Percentiles rank a stretch among this genome's conserved stretches.
Evolutionary conservation across 208 protist genomes (phyloP).

Genomic region (Trypanosoma lewisi): DNA sequence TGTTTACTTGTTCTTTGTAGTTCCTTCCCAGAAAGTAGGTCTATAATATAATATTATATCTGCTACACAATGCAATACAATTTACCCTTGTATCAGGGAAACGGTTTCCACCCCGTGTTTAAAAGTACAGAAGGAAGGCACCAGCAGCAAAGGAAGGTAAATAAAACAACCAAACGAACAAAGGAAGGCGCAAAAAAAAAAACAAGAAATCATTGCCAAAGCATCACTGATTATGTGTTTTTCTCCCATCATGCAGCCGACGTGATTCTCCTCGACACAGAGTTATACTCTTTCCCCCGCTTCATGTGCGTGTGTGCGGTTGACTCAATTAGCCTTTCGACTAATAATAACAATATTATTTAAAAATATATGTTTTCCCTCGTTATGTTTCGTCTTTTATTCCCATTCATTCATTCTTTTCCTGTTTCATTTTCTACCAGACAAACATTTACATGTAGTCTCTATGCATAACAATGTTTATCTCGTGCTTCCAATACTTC

Average conservation of each 20-base stretch:
- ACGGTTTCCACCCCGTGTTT: background rate
- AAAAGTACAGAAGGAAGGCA: background rate
- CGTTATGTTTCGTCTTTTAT: background rate
- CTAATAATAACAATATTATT: background rate
- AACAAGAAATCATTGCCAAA: background rate
- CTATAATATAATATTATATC: background rate
- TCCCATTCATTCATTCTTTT: background rate
- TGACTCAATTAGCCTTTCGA: background rate
- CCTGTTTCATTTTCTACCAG: background rate
- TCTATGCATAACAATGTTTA: conserved; percentile 47
- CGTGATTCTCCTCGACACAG: no score
- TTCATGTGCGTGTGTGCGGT: no score
- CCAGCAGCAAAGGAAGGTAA: background rate
- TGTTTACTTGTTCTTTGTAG: background rate
- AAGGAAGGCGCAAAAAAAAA: background rate
- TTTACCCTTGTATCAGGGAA: background rate
- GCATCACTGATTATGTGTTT: no score
- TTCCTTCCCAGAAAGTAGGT: no score
- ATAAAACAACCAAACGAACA: background rate
- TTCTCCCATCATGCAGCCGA: no score
- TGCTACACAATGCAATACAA: background rate
- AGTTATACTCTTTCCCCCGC: no score
- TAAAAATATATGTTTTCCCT: background rate
- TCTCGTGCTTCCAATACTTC: conserved; percentile 78
- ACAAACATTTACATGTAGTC: conserved; percentile 33